Evolutionary conservation across 805 yeast genomes (phyloP).

Genomic region (Nakazawaea laoshanensis): DNA sequence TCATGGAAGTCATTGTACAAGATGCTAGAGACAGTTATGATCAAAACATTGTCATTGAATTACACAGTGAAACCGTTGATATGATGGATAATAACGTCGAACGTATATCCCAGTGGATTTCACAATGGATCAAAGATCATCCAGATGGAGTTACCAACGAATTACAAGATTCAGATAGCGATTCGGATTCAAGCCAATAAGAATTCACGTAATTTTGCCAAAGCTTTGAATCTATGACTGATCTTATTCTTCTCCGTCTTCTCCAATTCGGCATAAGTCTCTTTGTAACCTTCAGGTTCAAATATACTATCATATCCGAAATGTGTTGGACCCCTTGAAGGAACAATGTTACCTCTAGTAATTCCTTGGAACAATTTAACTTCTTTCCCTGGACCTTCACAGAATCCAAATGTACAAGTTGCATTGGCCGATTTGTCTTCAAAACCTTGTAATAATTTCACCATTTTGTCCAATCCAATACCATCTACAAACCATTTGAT

Average conservation of each 20-base stretch:
- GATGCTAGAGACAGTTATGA: constrained; percentile 84
- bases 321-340: constrained; percentile 63
- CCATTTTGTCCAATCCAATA: constrained; percentile 70
- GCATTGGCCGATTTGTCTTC: constrained; percentile 84
- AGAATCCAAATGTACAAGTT: constrained; percentile 85
- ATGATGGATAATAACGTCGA: constrained; percentile 79
- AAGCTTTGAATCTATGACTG: constrained; percentile 83
- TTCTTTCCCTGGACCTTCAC: constrained; percentile 69
- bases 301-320: constrained; percentile 97
- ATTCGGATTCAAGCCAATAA: constrained; percentile 17
- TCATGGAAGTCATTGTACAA: constrained; percentile 82
- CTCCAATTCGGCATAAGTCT: constrained; percentile 87
- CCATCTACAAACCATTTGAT: constrained; percentile 82
- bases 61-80: constrained; percentile 63
- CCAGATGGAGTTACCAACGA: constrained; percentile 54
- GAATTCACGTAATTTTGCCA: constrained; percentile 59
- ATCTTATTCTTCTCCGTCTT: constrained; percentile 68
- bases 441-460: constrained; percentile 70
- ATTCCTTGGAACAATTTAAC: constrained; percentile 80
- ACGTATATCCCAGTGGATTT: constrained; percentile 67
- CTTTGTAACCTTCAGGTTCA: constrained; percentile 65
- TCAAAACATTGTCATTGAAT: constrained; percentile 73
- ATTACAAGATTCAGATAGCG: constrained; percentile 16
- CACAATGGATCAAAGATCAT: constrained; percentile 63
- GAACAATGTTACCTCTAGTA: constrained; percentile 75